Evolutionary conservation across 202 grass and related monocot species (phyloP).

Genomic region (Setaria italica): DNA sequence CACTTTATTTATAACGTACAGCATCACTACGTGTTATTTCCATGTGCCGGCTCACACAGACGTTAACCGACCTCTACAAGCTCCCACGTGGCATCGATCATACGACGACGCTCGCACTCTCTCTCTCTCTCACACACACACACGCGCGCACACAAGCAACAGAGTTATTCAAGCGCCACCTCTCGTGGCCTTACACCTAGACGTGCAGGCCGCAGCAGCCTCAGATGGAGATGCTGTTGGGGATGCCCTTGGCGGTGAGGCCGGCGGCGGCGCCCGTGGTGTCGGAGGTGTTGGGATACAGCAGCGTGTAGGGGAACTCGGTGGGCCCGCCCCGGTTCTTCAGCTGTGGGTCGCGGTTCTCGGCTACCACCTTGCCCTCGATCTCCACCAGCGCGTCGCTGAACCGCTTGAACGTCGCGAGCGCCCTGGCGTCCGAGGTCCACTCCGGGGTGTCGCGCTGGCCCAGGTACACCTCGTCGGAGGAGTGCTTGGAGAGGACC

Average conservation of each 20-base stretch:
- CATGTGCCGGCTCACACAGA: neutral
- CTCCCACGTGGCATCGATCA: neutral
- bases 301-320: conserved; percentile 73
- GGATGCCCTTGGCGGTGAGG: conserved; percentile 71
- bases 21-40: neutral
- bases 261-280: conserved; percentile 45
- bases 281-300: conserved; percentile 79
- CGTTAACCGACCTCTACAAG: neutral
- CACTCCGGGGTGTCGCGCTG: conserved; percentile 73
- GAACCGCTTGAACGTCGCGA: conserved; percentile 66
- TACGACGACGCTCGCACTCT: neutral
- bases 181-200: neutral
- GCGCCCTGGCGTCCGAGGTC: conserved; percentile 62
- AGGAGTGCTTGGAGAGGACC: conserved; percentile 74
- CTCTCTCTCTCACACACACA: too few relatives aligned
- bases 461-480: conserved; percentile 81
- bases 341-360: conserved; percentile 55
- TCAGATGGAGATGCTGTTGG: conserved; percentile 93
- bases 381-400: conserved; percentile 57
- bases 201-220: neutral
- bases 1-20: neutral
- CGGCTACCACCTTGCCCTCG: conserved; percentile 59
- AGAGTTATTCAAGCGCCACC: neutral
- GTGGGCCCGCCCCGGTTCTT: conserved; percentile 67
- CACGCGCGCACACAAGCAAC: too few relatives aligned